A percentile compares a stretch with the other conserved stretches of the same genome.
Evolutionary conservation across 2,329 filamentous ascomycete species (phyloP).

Genomic region (Chaetomiaceae sp.): DNA sequence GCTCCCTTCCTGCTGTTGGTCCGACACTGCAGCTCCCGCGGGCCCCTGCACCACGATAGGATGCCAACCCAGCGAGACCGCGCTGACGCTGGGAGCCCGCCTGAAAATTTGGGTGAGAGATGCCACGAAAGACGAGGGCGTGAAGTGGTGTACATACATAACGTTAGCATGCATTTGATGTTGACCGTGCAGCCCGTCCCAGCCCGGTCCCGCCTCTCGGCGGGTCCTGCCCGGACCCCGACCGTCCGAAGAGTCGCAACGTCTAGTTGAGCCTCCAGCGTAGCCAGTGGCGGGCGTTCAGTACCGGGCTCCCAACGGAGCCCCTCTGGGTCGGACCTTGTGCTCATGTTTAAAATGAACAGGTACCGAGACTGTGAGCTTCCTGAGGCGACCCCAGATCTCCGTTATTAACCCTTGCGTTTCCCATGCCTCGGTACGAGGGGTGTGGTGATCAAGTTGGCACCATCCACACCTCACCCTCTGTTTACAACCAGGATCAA

Average conservation of each 20-base stretch:
- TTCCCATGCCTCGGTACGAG: not conserved
- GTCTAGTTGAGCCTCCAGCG: not conserved
- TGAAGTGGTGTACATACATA: too few species aligned
- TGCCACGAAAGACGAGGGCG: too few species aligned
- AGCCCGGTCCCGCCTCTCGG: too few species aligned
- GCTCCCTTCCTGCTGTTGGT: constrained; percentile 7
- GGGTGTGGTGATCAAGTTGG: constrained; percentile 1
- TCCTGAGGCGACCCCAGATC: not conserved
- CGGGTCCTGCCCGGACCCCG: constrained; percentile 1
- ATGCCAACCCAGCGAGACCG: not conserved
- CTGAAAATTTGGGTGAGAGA: not conserved
- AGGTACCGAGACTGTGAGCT: constrained; percentile 7
- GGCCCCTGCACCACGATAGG: constrained; percentile 20
- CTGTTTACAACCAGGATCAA: constrained; percentile 1
- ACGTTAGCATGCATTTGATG: too few species aligned
- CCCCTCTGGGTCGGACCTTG: constrained; percentile 2
- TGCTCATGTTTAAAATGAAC: not conserved
- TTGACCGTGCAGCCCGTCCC: too few species aligned
- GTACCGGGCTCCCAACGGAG: constrained; percentile 3
- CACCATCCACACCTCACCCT: not conserved
- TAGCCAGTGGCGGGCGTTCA: not conserved
- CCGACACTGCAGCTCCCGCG: constrained; percentile 17
- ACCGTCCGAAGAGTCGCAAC: constrained; percentile 5
- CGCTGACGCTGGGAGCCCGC: not conserved
- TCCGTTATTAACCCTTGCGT: not conserved